Evolutionary conservation across 2,329 filamentous ascomycete genomes (phyloP).

Genomic region (Blumeria graminis): DNA sequence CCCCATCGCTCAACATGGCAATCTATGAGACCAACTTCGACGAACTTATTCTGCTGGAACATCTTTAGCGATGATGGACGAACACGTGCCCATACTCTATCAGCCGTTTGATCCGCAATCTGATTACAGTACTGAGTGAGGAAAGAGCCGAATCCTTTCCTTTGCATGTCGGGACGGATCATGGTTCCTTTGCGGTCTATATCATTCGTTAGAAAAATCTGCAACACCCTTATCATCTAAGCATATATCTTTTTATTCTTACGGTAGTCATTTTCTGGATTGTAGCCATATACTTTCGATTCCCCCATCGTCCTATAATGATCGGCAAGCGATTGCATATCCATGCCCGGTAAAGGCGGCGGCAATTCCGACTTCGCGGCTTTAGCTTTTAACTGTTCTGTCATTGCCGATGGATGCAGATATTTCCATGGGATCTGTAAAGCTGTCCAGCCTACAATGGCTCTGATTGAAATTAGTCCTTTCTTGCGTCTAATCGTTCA

Average conservation of each 20-base stretch:
- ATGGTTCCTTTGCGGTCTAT: slow-evolving; percentile 1
- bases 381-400: slow-evolving; percentile 3
- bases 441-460: slow-evolving; percentile 7
- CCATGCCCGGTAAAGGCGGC: slow-evolving; percentile 4
- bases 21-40: not conserved
- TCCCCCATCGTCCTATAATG: slow-evolving; percentile 3
- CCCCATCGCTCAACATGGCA: slow-evolving; percentile 1
- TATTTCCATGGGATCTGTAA: too few relatives aligned
- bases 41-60: not conserved
- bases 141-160: not conserved
- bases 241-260: not conserved
- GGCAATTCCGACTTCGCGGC: slow-evolving; percentile 4
- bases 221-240: too few relatives aligned
- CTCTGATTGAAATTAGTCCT: slow-evolving; percentile 3
- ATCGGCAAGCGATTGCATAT: slow-evolving; percentile 4
- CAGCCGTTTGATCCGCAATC: not conserved
- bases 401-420: slow-evolving; percentile 6
- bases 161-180: slow-evolving; percentile 1
- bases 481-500: not conserved
- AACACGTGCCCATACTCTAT: slow-evolving; percentile 1
- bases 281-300: slow-evolving; percentile 6
- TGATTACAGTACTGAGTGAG: not conserved
- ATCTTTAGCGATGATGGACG: not conserved
- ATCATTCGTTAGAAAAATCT: too few relatives aligned
- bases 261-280: slow-evolving; percentile 9